phyloP scores from a whole-genome alignment of 768 basidiomycete genomes.

The Leccinum variicolor region DNA sequence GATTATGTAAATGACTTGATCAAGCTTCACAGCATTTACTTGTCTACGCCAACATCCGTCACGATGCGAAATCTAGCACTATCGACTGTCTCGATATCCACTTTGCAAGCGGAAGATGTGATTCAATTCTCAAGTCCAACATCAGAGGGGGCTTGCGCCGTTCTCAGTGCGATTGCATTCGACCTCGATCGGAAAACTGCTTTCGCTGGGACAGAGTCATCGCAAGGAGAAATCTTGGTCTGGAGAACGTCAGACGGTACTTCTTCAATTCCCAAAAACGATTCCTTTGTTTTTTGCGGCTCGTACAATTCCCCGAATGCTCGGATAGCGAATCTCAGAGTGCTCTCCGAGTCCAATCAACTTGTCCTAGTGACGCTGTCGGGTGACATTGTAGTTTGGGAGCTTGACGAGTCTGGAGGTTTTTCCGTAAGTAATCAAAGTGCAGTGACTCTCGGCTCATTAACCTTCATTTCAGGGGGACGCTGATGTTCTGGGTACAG shows the following conservation, averaged over 20 bases:
- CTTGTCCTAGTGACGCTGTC: constrained; percentile 66
- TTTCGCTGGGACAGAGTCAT: constrained; percentile 61
- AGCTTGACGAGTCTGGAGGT: constrained; percentile 45
- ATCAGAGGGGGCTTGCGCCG: constrained; percentile 24
- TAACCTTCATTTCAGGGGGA: constrained; percentile 19
- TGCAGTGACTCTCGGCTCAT: neutral
- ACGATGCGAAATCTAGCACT: constrained; percentile 59
- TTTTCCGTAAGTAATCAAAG: constrained; percentile 37
- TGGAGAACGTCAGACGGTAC: constrained; percentile 40
- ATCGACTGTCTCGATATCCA: constrained; percentile 27
- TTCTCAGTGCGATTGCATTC: constrained; percentile 47
- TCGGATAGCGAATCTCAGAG: constrained; percentile 62
- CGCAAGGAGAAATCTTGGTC: constrained; percentile 54
- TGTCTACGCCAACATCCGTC: neutral
- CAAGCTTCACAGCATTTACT: neutral
- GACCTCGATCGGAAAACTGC: constrained; percentile 63
- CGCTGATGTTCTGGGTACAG: constrained; percentile 77
- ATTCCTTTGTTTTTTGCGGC: constrained; percentile 22
- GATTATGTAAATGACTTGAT: neutral
- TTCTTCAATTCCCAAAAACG: constrained; percentile 8
- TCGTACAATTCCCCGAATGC: constrained; percentile 19
- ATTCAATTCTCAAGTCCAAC: constrained; percentile 12
- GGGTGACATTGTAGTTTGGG: constrained; percentile 79
- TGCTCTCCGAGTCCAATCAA: constrained; percentile 67
- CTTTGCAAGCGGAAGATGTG: constrained; percentile 15